Conservation (phyloP, 306 rosid genomes). For the Corylus americana region DNA sequence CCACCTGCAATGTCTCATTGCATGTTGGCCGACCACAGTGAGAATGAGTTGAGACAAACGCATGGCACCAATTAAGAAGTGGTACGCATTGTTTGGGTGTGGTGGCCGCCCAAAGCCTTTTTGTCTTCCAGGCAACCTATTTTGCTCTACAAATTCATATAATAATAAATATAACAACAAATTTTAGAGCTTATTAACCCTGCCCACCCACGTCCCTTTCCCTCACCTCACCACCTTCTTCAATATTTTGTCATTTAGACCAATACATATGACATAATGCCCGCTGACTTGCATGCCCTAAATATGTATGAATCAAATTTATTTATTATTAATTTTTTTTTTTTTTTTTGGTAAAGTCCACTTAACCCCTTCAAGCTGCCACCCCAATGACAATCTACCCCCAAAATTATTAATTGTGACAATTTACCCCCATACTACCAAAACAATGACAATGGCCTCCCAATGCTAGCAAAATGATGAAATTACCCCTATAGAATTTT, state of each 20-base stretch:
- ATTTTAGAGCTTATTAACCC: constrained; percentile 5
- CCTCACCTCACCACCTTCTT: constrained; percentile 14
- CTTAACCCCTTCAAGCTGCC: too few species aligned
- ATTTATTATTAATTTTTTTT: not conserved
- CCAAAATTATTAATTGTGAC: too few species aligned
- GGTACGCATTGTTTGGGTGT: constrained; percentile 6
- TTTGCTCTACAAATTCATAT: constrained; percentile 5
- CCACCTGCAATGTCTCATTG: constrained; percentile 47
- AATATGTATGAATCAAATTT: not conserved
- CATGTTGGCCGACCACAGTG: constrained; percentile 57
- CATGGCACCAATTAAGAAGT: constrained; percentile 19
- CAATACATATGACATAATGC: not conserved
- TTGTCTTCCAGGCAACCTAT: constrained; percentile 45
- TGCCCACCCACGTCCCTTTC: constrained; percentile 9
- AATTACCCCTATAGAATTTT: too few species aligned
- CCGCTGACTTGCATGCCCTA: not conserved
- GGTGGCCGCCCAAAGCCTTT: constrained; percentile 24
- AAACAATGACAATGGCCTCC: too few species aligned
- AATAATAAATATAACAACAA: constrained; percentile 11
- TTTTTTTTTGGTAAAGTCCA: too few species aligned
- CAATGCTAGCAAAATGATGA: too few species aligned
- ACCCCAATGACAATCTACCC: too few species aligned
- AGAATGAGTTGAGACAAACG: constrained; percentile 38
- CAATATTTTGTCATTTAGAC: not conserved
- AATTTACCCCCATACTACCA: too few species aligned